Base-by-base conservation (phyloP, 331 rosid species). In the Malus hybrid region DNA sequence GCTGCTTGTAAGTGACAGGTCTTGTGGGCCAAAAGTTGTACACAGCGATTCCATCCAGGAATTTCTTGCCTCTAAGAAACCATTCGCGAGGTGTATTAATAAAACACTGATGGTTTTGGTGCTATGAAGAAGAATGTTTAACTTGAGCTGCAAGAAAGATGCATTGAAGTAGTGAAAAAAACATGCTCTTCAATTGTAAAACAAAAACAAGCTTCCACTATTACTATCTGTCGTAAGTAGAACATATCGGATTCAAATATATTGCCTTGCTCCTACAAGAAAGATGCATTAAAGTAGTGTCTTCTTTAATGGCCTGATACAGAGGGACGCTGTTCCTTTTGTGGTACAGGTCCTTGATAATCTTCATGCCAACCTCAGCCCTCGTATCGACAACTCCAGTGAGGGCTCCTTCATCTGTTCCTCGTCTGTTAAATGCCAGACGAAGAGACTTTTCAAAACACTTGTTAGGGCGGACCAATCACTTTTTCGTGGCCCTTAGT, bases 331-430 rank as follows among this genome's bases (percentile, higher is more conserved):
- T 91, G 81, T 32, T 86, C 85, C 93, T 87, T 55, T 85, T 83
- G 71, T 76, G 86, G 81, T 83, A 88, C 83, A 84, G 89, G 5
- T 88, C 92, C 7, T 62, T 87, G 28, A 89, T 78, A 7, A 59
- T 36, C 69, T 67, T 84, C 90, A 92, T 63, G 70, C 82, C 90
- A 75, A 84, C 72, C 84, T 88, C 93, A 2, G 90, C 89, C 73
- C 96, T 81, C 7, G 89, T 89, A 29, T 81, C 86, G 13, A 92
- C 85, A 39, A 88, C 90, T 71, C 96, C 80, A 15, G 96, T 85
- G 42, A 89, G 86, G 39, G 90, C 89, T 70, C 87, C 97, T 82
- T 92, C 93, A 74, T 89, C 93, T 0, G 91, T 86, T 59, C 91
- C 96, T 34, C 32, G 80, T 61, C 46, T 67, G 81, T 88, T 89